Conservation (phyloP, 306 rosid species). For the Notholithocarpus densiflorus region DNA sequence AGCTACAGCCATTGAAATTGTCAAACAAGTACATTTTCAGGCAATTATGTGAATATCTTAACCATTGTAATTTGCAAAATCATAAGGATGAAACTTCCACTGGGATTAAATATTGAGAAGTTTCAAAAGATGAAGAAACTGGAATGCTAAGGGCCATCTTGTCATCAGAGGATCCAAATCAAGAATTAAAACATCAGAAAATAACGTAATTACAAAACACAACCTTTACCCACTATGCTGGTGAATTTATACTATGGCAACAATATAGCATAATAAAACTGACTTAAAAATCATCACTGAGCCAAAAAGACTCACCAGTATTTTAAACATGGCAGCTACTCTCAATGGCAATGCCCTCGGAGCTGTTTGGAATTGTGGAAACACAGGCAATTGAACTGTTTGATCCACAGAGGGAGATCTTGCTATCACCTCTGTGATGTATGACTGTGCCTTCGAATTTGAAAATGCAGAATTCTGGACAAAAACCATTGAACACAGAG, state of each 20-base stretch:
- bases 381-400: constrained; percentile 35
- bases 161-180: not conserved
- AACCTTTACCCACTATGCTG: constrained; percentile 2
- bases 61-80: not conserved
- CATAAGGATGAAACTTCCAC: not conserved
- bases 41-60: not conserved
- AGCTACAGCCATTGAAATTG: not conserved
- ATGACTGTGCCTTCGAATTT: constrained; percentile 60
- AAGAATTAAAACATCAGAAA: not conserved
- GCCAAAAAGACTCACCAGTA: constrained; percentile 65
- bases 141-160: not conserved
- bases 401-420: constrained; percentile 56
- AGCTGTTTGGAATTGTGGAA: constrained; percentile 65
- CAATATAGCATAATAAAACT: not conserved
- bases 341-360: constrained; percentile 71
- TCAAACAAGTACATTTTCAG: not conserved
- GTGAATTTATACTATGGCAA: constrained; percentile 16
- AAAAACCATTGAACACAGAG: not conserved
- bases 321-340: constrained; percentile 77
- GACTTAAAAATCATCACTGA: not conserved
- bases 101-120: not conserved
- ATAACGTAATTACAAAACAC: not conserved
- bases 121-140: not conserved
- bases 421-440: constrained; percentile 60
- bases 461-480: constrained; percentile 70